These are phyloP conservation scores for Capronia epimyces DNA, from an alignment of 2,329 filamentous ascomycete species.

Conservation along the genomic window DNA sequence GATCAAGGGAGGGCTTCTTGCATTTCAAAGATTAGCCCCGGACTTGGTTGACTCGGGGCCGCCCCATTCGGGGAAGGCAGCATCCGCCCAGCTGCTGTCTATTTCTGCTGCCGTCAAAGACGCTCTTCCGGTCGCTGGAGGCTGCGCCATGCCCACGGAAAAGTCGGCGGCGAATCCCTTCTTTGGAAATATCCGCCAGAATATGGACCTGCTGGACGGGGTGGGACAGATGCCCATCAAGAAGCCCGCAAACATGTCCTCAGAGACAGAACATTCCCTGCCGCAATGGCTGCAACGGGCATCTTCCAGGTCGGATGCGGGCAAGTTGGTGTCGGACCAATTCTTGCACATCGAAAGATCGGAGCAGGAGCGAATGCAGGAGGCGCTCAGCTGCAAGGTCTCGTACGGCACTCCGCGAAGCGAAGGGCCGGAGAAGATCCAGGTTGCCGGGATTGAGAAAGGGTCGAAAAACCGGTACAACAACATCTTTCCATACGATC, in stretches of 20 bases:
- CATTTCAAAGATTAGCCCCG: slow-evolving; percentile 64
- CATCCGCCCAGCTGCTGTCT: slow-evolving; percentile 46
- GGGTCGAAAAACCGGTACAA: slow-evolving; percentile 96
- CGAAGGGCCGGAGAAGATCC: slow-evolving; percentile 49
- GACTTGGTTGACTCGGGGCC: slow-evolving; percentile 55
- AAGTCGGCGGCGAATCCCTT: slow-evolving; percentile 75
- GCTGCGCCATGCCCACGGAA: slow-evolving; percentile 69
- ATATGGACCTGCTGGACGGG: slow-evolving; percentile 88
- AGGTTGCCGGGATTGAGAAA: slow-evolving; percentile 88
- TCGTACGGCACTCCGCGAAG: slow-evolving; percentile 47
- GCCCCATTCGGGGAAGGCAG: slow-evolving; percentile 31
- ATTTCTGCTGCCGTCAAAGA: slow-evolving; percentile 49
- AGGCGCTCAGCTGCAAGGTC: slow-evolving; percentile 61
- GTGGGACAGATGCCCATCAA: slow-evolving; percentile 72
- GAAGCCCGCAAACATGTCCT: slow-evolving; percentile 50
- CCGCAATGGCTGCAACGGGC: slow-evolving; percentile 74
- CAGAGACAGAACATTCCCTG: slow-evolving; percentile 49
- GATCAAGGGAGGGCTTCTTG: slow-evolving; percentile 73
- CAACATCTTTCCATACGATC: slow-evolving; percentile 94
- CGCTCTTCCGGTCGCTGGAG: slow-evolving; percentile 76
- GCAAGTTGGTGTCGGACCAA: slow-evolving; percentile 72
- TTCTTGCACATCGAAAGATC: slow-evolving; percentile 78
- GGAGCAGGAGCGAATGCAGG: slow-evolving; percentile 89
- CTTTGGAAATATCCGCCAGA: slow-evolving; percentile 92
- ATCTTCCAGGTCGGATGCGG: slow-evolving; percentile 61